Percentiles rank a stretch among this genome's conserved stretches.
Conservation (phyloP, 2,329 filamentous ascomycete species). For the Phialocephala sp. region DNA sequence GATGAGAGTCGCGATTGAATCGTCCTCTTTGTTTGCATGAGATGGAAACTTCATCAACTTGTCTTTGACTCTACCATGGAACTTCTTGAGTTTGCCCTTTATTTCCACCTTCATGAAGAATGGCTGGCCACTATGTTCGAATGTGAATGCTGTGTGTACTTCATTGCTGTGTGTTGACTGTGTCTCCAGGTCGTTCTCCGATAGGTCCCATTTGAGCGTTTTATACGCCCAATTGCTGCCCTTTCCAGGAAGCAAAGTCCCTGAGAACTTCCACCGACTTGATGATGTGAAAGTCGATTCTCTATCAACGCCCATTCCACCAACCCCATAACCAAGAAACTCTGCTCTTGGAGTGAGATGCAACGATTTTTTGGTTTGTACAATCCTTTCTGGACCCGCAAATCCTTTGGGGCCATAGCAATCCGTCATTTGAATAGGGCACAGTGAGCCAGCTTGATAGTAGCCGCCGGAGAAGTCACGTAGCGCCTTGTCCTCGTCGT, state of each 20-base stretch:
- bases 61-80: background rate
- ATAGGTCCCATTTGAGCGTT: slow-evolving; percentile 21
- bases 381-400: slow-evolving; percentile 25
- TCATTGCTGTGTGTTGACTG: slow-evolving; percentile 15
- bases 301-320: slow-evolving; percentile 24
- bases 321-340: slow-evolving; percentile 28
- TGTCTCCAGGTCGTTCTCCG: slow-evolving; percentile 18
- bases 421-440: slow-evolving; percentile 28
- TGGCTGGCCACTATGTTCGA: slow-evolving; percentile 10
- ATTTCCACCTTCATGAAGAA: slow-evolving; percentile 12
- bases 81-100: slow-evolving; percentile 4
- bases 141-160: slow-evolving; percentile 16
- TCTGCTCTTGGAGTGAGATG: slow-evolving; percentile 29
- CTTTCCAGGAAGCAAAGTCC: background rate
- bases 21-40: background rate
- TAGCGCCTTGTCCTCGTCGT: slow-evolving; percentile 6
- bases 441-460: background rate
- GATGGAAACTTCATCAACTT: slow-evolving; percentile 10
- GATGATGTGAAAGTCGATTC: background rate
- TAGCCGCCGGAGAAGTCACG: background rate
- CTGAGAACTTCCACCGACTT: slow-evolving; percentile 11
- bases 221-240: slow-evolving; percentile 12
- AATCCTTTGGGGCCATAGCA: slow-evolving; percentile 33
- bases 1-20: background rate
- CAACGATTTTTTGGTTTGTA: slow-evolving; percentile 19